A percentile compares a stretch with the other conserved stretches of the same genome.
These are phyloP conservation scores for Schizosaccharomyces versatilis DNA, from an alignment of 1,139 yeast species.

Conservation along the genomic window DNA sequence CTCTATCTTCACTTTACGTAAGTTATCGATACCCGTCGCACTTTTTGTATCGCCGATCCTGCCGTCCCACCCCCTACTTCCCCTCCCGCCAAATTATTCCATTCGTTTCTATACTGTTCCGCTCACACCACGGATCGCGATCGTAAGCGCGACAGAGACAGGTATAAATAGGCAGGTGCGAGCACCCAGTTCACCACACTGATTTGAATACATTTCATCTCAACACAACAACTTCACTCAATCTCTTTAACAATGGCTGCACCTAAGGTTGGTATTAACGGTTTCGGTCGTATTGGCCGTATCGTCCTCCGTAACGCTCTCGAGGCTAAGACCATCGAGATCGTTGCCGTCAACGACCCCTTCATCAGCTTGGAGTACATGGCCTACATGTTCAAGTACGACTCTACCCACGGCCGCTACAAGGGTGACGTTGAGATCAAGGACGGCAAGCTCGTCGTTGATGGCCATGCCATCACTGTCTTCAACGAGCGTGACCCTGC, in stretches of 20 bases:
- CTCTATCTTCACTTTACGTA: too few species aligned
- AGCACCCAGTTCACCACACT: too few species aligned
- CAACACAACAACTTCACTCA: too few species aligned
- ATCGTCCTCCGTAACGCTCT: conserved; percentile 56
- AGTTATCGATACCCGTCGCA: too few species aligned
- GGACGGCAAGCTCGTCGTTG: conserved; percentile 37
- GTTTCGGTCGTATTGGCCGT: conserved; percentile 72
- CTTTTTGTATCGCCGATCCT: too few species aligned
- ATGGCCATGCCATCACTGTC: conserved; percentile 46
- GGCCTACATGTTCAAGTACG: conserved; percentile 74
- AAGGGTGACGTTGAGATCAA: conserved; percentile 41
- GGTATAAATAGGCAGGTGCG: too few species aligned
- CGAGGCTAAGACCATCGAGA: conserved; percentile 42
- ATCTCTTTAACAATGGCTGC: not conserved
- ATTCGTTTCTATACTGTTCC: too few species aligned
- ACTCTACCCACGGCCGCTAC: conserved; percentile 64
- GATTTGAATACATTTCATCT: too few species aligned
- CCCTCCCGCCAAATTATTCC: too few species aligned
- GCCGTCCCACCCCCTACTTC: too few species aligned
- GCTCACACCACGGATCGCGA: too few species aligned
- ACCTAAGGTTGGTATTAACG: conserved; percentile 44
- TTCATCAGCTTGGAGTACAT: conserved; percentile 67
- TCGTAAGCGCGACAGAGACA: too few species aligned
- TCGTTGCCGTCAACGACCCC: conserved; percentile 67
- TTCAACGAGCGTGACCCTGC: conserved; percentile 64